Base-by-base conservation (phyloP, 306 rosid species). In the Castanea crenata region DNA sequence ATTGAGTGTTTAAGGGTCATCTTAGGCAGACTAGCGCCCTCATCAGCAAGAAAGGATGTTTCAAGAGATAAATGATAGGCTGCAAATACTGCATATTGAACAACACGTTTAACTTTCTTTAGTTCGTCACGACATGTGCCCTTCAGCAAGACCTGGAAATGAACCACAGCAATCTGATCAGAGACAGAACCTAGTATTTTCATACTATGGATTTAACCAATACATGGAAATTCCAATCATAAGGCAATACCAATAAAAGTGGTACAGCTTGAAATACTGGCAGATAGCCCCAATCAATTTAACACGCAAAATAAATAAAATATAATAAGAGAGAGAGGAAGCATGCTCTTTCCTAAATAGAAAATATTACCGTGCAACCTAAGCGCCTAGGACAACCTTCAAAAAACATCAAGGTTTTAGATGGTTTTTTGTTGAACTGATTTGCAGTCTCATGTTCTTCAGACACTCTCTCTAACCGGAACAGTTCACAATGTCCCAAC, bases 21-120 rank as follows among this genome's bases (percentile, higher is more conserved):
- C 87, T 92, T 91, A 59, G 98, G 98, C 32, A 96, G 90, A 69
- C 97, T 87, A 80, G 98, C 99, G 86, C 99, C 99, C 86, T 96
- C 99, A 64, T 96, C 99, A 25, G 91, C 99, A 74, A 96, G 98
- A 80, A 96, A 96, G 55, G 99, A 96, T 73, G 98, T 96, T 87
- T 96, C 94, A 55, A 93, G 97, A 64, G 99, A 96, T 81, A 96
- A 93, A 83, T 96, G 99, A 88, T 96, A 93, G 55, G 96, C 99
- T 31, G 99, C 99, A 85, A 96, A 96, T 68, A 96, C 85, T 73
- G 98, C 96, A 90, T 84, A 93, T 80, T 93, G 96, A 81, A 91
- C 85, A 41, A 91, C 98, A 85, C 85, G 88, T 74, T 96, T 96
- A 80, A 96, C 87, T 90, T 92, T 96, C 92, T 93, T 93, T n/a